phyloP scores from a whole-genome alignment of 31 red algal genomes.

The Asparagopsis taxiformis region DNA sequence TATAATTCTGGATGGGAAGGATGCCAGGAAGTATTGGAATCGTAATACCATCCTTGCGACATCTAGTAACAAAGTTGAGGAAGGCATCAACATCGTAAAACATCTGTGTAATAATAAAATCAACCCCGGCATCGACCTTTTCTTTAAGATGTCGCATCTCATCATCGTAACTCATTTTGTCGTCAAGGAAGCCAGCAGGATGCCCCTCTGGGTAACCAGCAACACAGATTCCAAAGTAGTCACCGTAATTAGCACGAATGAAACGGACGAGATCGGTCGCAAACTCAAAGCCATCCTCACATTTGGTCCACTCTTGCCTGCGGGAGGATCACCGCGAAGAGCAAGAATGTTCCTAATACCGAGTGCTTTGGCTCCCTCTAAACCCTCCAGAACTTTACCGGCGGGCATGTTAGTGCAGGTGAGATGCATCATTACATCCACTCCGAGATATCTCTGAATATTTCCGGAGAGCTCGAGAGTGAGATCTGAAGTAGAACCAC shows the following conservation, averaged over 20 bases:
- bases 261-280: slow-evolving; percentile 91
- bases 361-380: slow-evolving; percentile 79
- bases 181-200: slow-evolving; percentile 83
- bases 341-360: slow-evolving; percentile 97
- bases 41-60: slow-evolving; percentile 80
- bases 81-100: slow-evolving; percentile 98
- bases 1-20: slow-evolving; percentile 95
- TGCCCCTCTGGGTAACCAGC: slow-evolving; percentile 99
- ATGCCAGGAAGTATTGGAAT: slow-evolving; percentile 98
- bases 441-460: slow-evolving; percentile 84
- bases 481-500: slow-evolving; percentile 90
- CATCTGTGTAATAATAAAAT: slow-evolving; percentile 99
- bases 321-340: slow-evolving; percentile 94
- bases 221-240: slow-evolving; percentile 96
- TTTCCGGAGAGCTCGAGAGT: slow-evolving; percentile 88
- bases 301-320: slow-evolving; percentile 95
- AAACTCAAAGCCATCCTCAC: slow-evolving; percentile 97
- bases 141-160: slow-evolving; percentile 90
- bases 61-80: slow-evolving; percentile 82
- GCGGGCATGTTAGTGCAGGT: slow-evolving; percentile 98
- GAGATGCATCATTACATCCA: slow-evolving; percentile 96
- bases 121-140: slow-evolving; percentile 94
- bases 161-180: slow-evolving; percentile 86
- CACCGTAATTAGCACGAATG: slow-evolving; percentile 90
- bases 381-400: slow-evolving; percentile 76